These are phyloP conservation scores for Ganoderma leucocontextum DNA, from an alignment of 1,284 basidiomycete genomes.

Conservation along the genomic window DNA sequence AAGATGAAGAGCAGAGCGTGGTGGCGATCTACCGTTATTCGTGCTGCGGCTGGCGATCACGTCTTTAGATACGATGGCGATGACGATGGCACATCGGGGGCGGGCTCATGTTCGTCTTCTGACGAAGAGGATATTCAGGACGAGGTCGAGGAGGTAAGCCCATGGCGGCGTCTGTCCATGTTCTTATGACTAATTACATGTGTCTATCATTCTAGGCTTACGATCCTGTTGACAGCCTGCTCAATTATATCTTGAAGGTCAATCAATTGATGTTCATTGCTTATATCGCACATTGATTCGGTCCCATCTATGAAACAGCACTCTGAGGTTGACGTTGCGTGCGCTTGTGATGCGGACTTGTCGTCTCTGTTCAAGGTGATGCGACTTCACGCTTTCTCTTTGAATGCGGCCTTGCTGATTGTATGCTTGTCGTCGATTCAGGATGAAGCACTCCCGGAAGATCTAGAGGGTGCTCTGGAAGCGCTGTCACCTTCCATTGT, in stretches of 20 bases:
- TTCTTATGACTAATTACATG: background rate
- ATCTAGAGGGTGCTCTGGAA: too few species aligned
- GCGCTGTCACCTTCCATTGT: too few species aligned
- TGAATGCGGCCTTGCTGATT: too few species aligned
- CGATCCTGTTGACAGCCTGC: background rate
- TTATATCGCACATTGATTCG: too few species aligned
- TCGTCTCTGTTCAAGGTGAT: background rate
- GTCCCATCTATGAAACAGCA: background rate
- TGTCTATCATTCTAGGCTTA: background rate
- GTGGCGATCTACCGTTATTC: background rate
- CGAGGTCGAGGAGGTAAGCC: background rate
- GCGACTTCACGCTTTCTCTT: too few species aligned
- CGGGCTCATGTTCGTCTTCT: background rate
- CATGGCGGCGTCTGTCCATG: background rate
- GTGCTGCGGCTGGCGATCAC: slow-evolving; percentile 10
- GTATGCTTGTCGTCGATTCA: too few species aligned
- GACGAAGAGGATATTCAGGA: background rate
- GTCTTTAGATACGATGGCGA: background rate
- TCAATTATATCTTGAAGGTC: slow-evolving; percentile 6
- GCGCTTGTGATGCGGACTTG: background rate
- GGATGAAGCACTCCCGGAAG: too few species aligned
- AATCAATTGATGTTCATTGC: background rate
- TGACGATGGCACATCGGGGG: background rate
- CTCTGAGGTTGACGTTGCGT: background rate
- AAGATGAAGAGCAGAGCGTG: slow-evolving; percentile 11